A percentile compares a stretch with the other conserved stretches of the same genome.
These are phyloP conservation scores for Areca catechu DNA, from an alignment of 176 grass and related monocot genomes.

Conservation along the genomic window DNA sequence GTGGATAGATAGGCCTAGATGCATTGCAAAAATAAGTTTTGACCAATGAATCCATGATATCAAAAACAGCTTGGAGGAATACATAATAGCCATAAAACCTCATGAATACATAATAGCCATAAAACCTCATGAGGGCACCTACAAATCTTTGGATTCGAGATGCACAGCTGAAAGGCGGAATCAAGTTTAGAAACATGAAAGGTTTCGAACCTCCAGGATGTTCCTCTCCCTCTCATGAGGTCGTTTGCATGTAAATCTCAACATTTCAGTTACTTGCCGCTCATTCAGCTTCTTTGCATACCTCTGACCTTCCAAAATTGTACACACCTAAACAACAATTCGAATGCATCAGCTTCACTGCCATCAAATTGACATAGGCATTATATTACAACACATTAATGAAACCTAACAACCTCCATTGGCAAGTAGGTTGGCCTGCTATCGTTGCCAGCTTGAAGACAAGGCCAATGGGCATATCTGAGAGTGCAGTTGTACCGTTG, in stretches of 20 bases:
- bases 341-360: too few relatives aligned
- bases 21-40: too few relatives aligned
- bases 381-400: background rate
- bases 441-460: conserved; percentile 70
- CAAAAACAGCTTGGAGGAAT: too few relatives aligned
- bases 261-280: conserved; percentile 53
- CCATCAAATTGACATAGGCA: too few relatives aligned
- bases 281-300: conserved; percentile 75
- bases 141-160: too few relatives aligned
- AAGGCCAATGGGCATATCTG: conserved; percentile 39
- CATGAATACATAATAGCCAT: too few relatives aligned
- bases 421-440: conserved; percentile 53
- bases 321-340: conserved; percentile 41
- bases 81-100: too few relatives aligned
- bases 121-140: too few relatives aligned
- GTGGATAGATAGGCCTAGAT: too few relatives aligned
- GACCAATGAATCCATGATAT: too few relatives aligned
- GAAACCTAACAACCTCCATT: conserved; percentile 46
- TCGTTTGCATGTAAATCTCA: conserved; percentile 64
- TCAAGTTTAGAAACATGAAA: too few relatives aligned
- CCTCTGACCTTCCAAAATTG: conserved; percentile 75
- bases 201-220: conserved; percentile 41
- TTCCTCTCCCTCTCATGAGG: conserved; percentile 58
- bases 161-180: too few relatives aligned
- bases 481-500: conserved; percentile 42